Evolutionary conservation across 345 rosid species (phyloP), one percentile per base, ranked within the genome.

Genomic region (Eucalyptus victrix): DNA sequence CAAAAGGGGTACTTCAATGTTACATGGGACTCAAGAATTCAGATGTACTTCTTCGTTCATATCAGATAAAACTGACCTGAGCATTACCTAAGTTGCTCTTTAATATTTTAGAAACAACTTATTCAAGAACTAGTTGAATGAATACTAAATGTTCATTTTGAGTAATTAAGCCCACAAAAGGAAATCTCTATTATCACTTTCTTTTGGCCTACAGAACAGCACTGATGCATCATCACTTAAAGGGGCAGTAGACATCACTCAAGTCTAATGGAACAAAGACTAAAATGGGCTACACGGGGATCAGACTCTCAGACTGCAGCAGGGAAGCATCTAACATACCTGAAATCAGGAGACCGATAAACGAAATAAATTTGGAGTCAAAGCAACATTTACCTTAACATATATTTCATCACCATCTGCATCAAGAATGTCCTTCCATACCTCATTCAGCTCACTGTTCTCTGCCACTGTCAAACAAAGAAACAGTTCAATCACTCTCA

Each of bases 341-440:
- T 24, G 54, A 54, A 89, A 72, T 56, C 50, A 86, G 87, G 58
- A 26, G 12, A 76, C 28, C n/a, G 16, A 50, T 8, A 80, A 86
- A n/a, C 6, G 6, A 18, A 62, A 24, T 21, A 86, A 17, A 40
- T 17, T 40, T 30, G 19, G 32, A 11, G 72, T 34, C 80, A 80
- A 45, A 58, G 65, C 12, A 50, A 86, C 13, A 24, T 65, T 89
- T 91, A 96, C 99, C 98, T 97, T 97, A 44, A 96, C 96, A 88
- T 98, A 97, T 87, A 98, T 98, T 91, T 98, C 99, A 90, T 98
- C 99, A 30, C 99, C 99, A 47, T 98, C 99, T 80, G 99, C 97
- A 87, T 97, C 90, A 53, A 98, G 93, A 90, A 98, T 95, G 93
- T 98, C 99, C 91, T 96, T 96, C 99, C 98, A 98, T 85, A 98